Conservation (phyloP, 2,329 filamentous ascomycete genomes). For the Botrytis galanthina region DNA sequence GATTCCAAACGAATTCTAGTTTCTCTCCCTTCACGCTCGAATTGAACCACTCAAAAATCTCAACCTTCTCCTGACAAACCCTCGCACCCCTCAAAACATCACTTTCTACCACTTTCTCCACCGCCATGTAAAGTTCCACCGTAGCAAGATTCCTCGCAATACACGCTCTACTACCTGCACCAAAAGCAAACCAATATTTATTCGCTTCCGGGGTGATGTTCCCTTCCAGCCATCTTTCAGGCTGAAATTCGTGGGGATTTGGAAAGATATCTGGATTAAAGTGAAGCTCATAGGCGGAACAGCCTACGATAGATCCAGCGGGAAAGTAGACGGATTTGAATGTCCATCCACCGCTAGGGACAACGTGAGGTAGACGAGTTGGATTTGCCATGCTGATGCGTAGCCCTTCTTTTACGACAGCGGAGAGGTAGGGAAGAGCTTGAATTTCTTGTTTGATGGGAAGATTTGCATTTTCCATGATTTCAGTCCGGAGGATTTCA, state of each 20-base stretch:
- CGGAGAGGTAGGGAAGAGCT: slow-evolving; percentile 46
- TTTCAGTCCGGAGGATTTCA: slow-evolving; percentile 39
- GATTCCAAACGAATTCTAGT: slow-evolving; percentile 43
- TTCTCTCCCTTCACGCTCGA: slow-evolving; percentile 49
- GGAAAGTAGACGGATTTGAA: slow-evolving; percentile 42
- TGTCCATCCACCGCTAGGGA: slow-evolving; percentile 39
- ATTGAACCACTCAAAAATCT: slow-evolving; percentile 58
- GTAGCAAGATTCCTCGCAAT: slow-evolving; percentile 50
- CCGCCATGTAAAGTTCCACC: slow-evolving; percentile 44
- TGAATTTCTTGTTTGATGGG: slow-evolving; percentile 37
- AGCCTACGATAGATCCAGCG: slow-evolving; percentile 45
- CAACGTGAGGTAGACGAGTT: slow-evolving; percentile 48
- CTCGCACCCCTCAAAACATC: slow-evolving; percentile 47
- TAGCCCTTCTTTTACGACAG: slow-evolving; percentile 50
- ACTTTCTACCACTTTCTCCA: slow-evolving; percentile 44
- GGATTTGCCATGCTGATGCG: slow-evolving; percentile 52
- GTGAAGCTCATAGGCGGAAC: slow-evolving; percentile 48
- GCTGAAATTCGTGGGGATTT: slow-evolving; percentile 44
- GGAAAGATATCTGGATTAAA: slow-evolving; percentile 45
- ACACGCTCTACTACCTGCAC: slow-evolving; percentile 48
- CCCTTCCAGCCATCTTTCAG: slow-evolving; percentile 48
- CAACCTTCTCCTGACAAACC: slow-evolving; percentile 43
- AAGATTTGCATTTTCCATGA: slow-evolving; percentile 32
- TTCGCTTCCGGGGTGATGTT: slow-evolving; percentile 42
- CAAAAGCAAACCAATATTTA: slow-evolving; percentile 49